Evolutionary conservation across 2,329 filamentous ascomycete genomes (phyloP).

Genomic region (Thermochaetoides dissita): DNA sequence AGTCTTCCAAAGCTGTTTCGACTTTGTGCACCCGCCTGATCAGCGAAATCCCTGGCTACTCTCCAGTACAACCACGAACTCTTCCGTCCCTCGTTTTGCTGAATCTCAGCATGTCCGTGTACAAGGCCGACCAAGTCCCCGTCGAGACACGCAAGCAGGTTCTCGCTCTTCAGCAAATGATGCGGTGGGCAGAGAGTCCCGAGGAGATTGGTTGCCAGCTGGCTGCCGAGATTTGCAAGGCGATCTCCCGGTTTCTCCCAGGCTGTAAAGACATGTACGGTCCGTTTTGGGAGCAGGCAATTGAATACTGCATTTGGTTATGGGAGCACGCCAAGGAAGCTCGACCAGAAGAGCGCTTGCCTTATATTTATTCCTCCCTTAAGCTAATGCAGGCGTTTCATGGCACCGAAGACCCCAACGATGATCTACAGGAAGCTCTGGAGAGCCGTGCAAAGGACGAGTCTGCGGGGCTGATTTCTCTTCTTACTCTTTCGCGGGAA

Average conservation of each 20-base stretch:
- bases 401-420: constrained; percentile 58
- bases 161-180: constrained; percentile 68
- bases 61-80: constrained; percentile 28
- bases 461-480: constrained; percentile 42
- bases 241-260: constrained; percentile 50
- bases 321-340: constrained; percentile 38
- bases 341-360: constrained; percentile 34
- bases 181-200: constrained; percentile 50
- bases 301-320: constrained; percentile 43
- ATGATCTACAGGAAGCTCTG: constrained; percentile 69
- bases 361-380: constrained; percentile 58
- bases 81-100: constrained; percentile 38
- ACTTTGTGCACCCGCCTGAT: constrained; percentile 46
- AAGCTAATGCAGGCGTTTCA: constrained; percentile 54
- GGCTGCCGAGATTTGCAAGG: constrained; percentile 39
- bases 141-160: constrained; percentile 57
- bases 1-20: constrained; percentile 32
- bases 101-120: constrained; percentile 37
- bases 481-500: constrained; percentile 42
- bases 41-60: constrained; percentile 43
- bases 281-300: constrained; percentile 61
- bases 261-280: constrained; percentile 73
- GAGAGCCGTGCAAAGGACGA: constrained; percentile 43
- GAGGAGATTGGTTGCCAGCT: constrained; percentile 30
- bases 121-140: constrained; percentile 37